A percentile compares a stretch with the other conserved stretches of the same genome.
Evolutionary conservation across 1,284 basidiomycete species (phyloP).

Genomic region (Boletellus dicymbophilus): DNA sequence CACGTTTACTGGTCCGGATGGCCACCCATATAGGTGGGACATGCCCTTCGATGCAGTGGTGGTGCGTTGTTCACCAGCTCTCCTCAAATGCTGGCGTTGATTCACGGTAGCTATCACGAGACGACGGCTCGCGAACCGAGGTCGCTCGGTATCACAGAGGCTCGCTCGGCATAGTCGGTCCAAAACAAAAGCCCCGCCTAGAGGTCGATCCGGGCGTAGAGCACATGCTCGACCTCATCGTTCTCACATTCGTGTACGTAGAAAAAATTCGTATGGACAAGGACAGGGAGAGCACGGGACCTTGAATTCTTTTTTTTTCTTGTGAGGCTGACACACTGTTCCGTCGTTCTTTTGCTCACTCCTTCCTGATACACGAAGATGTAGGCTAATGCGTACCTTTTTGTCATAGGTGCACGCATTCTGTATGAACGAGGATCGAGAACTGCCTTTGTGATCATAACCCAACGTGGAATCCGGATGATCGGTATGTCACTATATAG

Average conservation of each 20-base stretch:
- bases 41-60: slow-evolving; percentile 14
- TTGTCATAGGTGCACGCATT: slow-evolving; percentile 10
- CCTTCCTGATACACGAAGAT: neutral
- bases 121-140: slow-evolving; percentile 17
- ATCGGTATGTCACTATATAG: slow-evolving; percentile 6
- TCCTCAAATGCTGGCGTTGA: neutral
- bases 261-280: slow-evolving; percentile 38
- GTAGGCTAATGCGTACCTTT: slow-evolving; percentile 9
- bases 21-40: slow-evolving; percentile 27
- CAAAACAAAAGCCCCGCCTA: slow-evolving; percentile 28
- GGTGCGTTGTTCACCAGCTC: slow-evolving; percentile 15
- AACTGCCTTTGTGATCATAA: neutral
- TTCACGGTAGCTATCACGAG: slow-evolving; percentile 18
- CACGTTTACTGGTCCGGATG: slow-evolving; percentile 30
- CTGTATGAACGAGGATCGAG: neutral
- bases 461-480: too few relatives aligned
- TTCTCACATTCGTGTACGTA: slow-evolving; percentile 44
- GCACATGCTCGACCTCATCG: slow-evolving; percentile 40
- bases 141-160: slow-evolving; percentile 32
- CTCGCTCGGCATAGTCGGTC: slow-evolving; percentile 19
- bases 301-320: slow-evolving; percentile 11
- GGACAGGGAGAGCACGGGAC: slow-evolving; percentile 7
- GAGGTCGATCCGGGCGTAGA: slow-evolving; percentile 35
- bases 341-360: slow-evolving; percentile 4
- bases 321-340: slow-evolving; percentile 4